Evolutionary conservation across 176 grass and related monocot species (phyloP).

Genomic region (Oryza longistaminata): DNA sequence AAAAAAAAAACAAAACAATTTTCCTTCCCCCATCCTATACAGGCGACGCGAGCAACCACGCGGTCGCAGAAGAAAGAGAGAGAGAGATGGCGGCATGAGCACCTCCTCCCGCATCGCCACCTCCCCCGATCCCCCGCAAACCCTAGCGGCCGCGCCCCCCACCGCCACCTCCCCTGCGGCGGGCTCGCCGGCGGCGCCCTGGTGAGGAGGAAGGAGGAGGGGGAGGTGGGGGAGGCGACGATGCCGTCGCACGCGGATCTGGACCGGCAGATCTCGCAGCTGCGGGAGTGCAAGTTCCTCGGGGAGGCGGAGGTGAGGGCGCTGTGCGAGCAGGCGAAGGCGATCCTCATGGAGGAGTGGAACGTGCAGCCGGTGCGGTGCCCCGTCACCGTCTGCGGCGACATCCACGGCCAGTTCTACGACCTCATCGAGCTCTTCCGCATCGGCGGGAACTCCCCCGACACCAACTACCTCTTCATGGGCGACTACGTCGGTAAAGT

Average conservation of each 20-base stretch:
- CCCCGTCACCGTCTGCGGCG: constrained; percentile 73
- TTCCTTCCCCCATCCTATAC: background rate
- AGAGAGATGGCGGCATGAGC: constrained; percentile 47
- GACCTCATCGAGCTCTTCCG: constrained; percentile 79
- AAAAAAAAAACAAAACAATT: background rate
- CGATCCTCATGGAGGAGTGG: constrained; percentile 78
- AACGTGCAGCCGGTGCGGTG: constrained; percentile 78
- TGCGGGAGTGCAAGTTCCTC: constrained; percentile 67
- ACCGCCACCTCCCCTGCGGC: background rate
- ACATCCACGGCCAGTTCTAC: constrained; percentile 80
- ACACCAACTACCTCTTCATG: constrained; percentile 77
- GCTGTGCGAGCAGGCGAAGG: constrained; percentile 73
- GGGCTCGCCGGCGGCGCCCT: background rate
- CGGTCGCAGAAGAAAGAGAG: background rate
- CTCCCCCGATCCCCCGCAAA: constrained; percentile 35
- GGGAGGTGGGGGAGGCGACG: constrained; percentile 15
- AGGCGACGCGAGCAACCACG: background rate
- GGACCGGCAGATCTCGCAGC: constrained; percentile 74
- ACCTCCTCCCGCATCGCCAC: background rate
- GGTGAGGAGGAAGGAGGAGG: background rate
- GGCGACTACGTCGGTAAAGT: constrained; percentile 49
- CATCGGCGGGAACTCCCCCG: constrained; percentile 55
- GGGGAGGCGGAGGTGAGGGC: constrained; percentile 57
- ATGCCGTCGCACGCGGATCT: constrained; percentile 78
- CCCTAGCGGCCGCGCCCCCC: background rate